A percentile compares a stretch with the other conserved stretches of the same genome.
phyloP scores from a whole-genome alignment of 805 yeast genomes.

The Schwanniomyces sp. region DNA sequence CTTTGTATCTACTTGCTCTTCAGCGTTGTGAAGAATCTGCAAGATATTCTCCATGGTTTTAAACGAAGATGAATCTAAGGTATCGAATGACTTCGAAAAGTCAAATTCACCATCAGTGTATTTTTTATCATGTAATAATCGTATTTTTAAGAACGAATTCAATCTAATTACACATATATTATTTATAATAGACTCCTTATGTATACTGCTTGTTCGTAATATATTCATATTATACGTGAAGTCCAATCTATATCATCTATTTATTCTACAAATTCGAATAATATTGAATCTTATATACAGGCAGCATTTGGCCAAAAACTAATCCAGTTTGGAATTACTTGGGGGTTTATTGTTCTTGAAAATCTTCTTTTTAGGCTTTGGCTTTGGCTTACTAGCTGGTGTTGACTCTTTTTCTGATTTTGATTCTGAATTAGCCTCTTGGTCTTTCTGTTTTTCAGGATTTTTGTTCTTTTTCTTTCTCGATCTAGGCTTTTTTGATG shows the following conservation, averaged over 20 bases:
- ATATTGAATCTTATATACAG: background rate
- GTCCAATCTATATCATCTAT: too few species aligned
- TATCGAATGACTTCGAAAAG: constrained; percentile 8
- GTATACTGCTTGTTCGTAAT: background rate
- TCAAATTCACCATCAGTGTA: background rate
- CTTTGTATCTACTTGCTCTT: constrained; percentile 1
- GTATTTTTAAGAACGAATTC: background rate
- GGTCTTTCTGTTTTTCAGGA: background rate
- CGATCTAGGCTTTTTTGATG: constrained; percentile 1
- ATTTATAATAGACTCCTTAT: background rate
- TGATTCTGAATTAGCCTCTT: background rate
- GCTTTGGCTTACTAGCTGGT: background rate
- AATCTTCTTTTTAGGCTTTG: background rate
- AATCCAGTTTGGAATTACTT: background rate
- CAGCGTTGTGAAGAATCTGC: constrained; percentile 9
- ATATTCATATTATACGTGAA: background rate
- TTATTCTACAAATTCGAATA: background rate
- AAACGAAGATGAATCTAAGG: constrained; percentile 9
- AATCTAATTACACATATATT: background rate
- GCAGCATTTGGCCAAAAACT: background rate
- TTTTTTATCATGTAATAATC: background rate
- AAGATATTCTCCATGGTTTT: constrained; percentile 15
- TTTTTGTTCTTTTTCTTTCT: constrained; percentile 1
- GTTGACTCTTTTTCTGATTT: background rate
- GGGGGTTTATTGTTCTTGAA: background rate